Percentiles rank a stretch among this genome's conserved stretches.
Evolutionary conservation across 1,284 basidiomycete genomes (phyloP).

Genomic region (Ganoderma resinaceum): DNA sequence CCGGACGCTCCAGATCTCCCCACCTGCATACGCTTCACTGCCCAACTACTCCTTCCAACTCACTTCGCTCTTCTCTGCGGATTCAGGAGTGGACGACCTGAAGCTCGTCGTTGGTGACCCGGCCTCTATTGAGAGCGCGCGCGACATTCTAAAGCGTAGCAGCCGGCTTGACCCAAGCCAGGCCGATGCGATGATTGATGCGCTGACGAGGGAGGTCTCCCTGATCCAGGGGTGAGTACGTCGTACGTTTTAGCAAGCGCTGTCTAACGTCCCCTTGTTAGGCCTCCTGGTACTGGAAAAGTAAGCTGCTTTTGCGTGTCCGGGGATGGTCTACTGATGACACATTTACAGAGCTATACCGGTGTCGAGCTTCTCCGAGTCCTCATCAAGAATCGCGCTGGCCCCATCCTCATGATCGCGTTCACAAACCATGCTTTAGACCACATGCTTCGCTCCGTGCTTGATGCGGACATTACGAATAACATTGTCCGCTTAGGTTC

Average conservation of each 20-base stretch:
- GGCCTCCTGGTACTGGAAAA: conserved; percentile 82
- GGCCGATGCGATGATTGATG: conserved; percentile 68
- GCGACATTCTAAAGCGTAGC: conserved; percentile 46
- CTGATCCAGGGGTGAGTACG: conserved; percentile 74
- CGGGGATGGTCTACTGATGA: not conserved
- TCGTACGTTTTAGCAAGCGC: not conserved
- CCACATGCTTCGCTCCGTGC: conserved; percentile 66
- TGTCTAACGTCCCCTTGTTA: conserved; percentile 32
- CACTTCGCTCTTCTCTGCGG: conserved; percentile 42
- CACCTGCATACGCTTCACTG: conserved; percentile 36
- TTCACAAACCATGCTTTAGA: conserved; percentile 83
- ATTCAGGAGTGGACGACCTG: conserved; percentile 27
- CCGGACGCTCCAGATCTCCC: conserved; percentile 20
- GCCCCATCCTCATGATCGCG: conserved; percentile 71
- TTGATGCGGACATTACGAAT: conserved; percentile 66
- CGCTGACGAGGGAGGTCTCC: conserved; percentile 63
- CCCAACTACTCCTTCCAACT: conserved; percentile 39
- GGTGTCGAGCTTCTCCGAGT: conserved; percentile 72
- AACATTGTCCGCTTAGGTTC: conserved; percentile 71
- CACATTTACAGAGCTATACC: conserved; percentile 58
- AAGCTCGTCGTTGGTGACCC: conserved; percentile 30
- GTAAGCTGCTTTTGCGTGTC: conserved; percentile 40
- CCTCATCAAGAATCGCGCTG: conserved; percentile 56
- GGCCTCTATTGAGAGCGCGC: conserved; percentile 44
- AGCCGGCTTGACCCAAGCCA: conserved; percentile 73